Conservation (phyloP, 306 rosid genomes). For the Urtica urens region DNA sequence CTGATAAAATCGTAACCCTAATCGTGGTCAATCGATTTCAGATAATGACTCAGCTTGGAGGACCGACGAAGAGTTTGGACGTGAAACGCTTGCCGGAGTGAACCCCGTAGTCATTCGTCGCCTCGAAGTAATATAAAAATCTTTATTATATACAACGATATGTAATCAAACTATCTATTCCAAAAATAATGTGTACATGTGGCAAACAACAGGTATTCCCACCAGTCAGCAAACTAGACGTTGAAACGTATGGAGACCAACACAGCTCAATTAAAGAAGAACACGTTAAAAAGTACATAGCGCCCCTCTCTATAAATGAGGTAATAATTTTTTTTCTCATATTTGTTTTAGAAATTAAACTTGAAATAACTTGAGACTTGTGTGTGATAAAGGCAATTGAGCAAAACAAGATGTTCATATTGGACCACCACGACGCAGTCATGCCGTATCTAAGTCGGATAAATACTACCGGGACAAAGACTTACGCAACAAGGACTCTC, state of each 20-base stretch:
- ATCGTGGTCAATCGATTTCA: conserved; percentile 16
- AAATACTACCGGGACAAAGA: conserved; percentile 76
- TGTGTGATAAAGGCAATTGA: conserved; percentile 44
- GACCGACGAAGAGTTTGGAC: conserved; percentile 71
- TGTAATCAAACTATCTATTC: no score
- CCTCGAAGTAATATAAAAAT: conserved; percentile 37
- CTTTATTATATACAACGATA: no score
- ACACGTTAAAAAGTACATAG: conserved; percentile 40
- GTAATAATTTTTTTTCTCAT: conserved; percentile 21
- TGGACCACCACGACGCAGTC: conserved; percentile 78
- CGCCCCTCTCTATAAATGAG: conserved; percentile 47
- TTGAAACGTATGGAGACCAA: conserved; percentile 52
- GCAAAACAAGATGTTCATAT: conserved; percentile 45
- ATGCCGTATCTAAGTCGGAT: conserved; percentile 66
- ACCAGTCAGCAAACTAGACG: conserved; percentile 65
- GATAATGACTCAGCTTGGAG: conserved; percentile 79
- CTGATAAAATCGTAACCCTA: background rate
- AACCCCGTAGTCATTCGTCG: conserved; percentile 74
- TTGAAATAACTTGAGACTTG: background rate
- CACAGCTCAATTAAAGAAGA: conserved; percentile 52
- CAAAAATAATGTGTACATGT: no score
- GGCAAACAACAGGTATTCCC: conserved; percentile 56
- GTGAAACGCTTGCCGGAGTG: conserved; percentile 97
- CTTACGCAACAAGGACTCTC: conserved; percentile 73
- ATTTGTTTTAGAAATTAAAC: background rate